Base-by-base conservation (phyloP, 163 green algal genomes). In the Botryococcus braunii region DNA sequence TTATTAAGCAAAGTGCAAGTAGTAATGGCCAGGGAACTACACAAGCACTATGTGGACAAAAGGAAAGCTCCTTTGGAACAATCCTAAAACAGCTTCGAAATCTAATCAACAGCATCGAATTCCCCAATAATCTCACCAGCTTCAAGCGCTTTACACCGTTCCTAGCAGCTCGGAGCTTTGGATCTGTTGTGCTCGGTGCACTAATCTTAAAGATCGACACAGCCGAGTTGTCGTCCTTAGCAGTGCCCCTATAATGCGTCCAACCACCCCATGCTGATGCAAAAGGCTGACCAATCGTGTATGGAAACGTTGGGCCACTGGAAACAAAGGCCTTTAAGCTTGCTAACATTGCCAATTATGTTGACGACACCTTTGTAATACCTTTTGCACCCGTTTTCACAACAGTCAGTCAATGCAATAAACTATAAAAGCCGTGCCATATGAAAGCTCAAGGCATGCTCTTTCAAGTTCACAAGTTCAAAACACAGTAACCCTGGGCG, bases 141-240 rank as follows among this genome's bases (percentile, higher is more conserved):
- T 86, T 82, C 25, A 98, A 76, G 1, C 90, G 77, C 77, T 89
- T 95, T 1, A 94, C 82, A 21, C 87, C 89, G 73, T 97, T 95
- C 5, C 90, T 63, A 2, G 88, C 92, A 6, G 79, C 76, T 6
- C 79, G 78, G 8, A 96, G 68, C 59, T 73, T 79, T 0, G 63
- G 68, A 47, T 94, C 84, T 4, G 84, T 74, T 2, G 78, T 71
- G 65, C 85, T 82, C 1, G 62, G 56, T 1, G 83, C 79, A 21
- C 74, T 79, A 4, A 93, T 75, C 38, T 83, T 81, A 70, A 96
- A 97, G 3, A 96, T 76, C 1, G 88, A 96, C 0, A 95, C 89
- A 4, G 74, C 50, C n/a, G 71, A 77, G 48, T 75, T 77, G 56
- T 95, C 89, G 11, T 89, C 88, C 37, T 85, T 89, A 3, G 48